A percentile compares a stretch with the other conserved stretches of the same genome.
phyloP scores from a whole-genome alignment of 176 grass and related monocot genomes.

The Themeda triandra region DNA sequence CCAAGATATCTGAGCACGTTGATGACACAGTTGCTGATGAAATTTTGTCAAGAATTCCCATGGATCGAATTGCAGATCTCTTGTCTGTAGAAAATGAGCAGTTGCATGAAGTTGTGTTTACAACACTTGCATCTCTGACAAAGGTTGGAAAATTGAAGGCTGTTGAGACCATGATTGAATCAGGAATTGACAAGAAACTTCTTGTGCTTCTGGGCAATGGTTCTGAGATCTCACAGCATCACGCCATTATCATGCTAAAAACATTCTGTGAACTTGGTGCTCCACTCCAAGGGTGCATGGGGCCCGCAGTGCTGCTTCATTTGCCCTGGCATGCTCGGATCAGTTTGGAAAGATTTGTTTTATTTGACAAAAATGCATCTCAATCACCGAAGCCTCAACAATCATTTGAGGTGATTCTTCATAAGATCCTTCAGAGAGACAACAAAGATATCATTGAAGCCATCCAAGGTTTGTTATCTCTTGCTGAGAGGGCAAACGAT shows the following conservation, averaged over 20 bases:
- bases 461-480: conserved; percentile 67
- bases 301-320: conserved; percentile 50
- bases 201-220: conserved; percentile 55
- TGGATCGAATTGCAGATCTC: conserved; percentile 56
- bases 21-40: conserved; percentile 35
- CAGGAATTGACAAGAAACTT: conserved; percentile 74
- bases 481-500: conserved; percentile 69
- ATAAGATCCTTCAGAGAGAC: conserved; percentile 52
- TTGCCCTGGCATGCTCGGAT: conserved; percentile 76
- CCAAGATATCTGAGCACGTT: conserved; percentile 62
- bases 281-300: conserved; percentile 55
- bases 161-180: conserved; percentile 59
- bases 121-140: conserved; percentile 45
- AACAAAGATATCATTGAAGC: conserved; percentile 56
- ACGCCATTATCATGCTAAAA: conserved; percentile 59
- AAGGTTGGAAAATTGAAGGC: conserved; percentile 63
- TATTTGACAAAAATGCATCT: conserved; percentile 39
- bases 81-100: conserved; percentile 57
- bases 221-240: conserved; percentile 66
- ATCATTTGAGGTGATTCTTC: conserved; percentile 51
- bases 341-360: conserved; percentile 68
- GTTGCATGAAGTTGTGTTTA: conserved; percentile 67
- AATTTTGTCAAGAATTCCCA: conserved; percentile 67
- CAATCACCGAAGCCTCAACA: conserved; percentile 52
- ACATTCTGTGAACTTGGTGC: conserved; percentile 69